phyloP scores from a whole-genome alignment of 805 yeast genomes.

The Teunomyces pallodes region DNA sequence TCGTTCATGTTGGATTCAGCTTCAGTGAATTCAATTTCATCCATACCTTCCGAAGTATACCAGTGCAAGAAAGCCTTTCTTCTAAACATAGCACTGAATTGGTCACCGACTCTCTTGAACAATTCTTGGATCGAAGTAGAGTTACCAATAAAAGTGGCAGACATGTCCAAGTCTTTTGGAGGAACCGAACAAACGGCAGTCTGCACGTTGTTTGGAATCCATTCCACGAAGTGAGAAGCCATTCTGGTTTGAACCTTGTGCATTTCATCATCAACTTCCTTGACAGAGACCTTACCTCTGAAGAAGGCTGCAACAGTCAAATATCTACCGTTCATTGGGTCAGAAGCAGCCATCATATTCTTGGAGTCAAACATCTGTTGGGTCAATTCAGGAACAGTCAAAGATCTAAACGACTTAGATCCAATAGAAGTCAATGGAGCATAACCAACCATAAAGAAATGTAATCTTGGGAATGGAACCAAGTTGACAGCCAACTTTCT shows the following conservation, averaged over 20 bases:
- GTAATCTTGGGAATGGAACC: constrained; percentile 94
- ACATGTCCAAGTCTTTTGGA: constrained; percentile 79
- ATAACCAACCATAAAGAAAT: constrained; percentile 92
- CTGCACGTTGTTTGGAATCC: constrained; percentile 96
- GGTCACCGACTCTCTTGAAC: constrained; percentile 85
- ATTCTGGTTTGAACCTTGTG: constrained; percentile 77
- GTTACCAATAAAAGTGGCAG: constrained; percentile 92
- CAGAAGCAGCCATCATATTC: constrained; percentile 95
- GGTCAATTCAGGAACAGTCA: constrained; percentile 86
- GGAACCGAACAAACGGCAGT: constrained; percentile 91
- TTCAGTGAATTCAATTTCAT: constrained; percentile 88
- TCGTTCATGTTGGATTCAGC: constrained; percentile 91
- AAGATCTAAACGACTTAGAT: constrained; percentile 77
- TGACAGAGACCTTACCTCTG: constrained; percentile 88
- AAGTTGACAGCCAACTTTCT: constrained; percentile 91
- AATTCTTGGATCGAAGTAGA: constrained; percentile 90
- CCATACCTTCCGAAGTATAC: constrained; percentile 97
- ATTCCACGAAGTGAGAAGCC: constrained; percentile 82
- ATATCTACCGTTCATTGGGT: constrained; percentile 88
- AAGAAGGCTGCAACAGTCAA: constrained; percentile 91
- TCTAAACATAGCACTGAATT: constrained; percentile 88
- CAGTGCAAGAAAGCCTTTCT: constrained; percentile 95
- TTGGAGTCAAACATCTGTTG: constrained; percentile 91
- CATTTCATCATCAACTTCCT: constrained; percentile 95
- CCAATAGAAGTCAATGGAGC: constrained; percentile 86